Base-by-base conservation (phyloP, 805 yeast species). In the Candida corydali region DNA sequence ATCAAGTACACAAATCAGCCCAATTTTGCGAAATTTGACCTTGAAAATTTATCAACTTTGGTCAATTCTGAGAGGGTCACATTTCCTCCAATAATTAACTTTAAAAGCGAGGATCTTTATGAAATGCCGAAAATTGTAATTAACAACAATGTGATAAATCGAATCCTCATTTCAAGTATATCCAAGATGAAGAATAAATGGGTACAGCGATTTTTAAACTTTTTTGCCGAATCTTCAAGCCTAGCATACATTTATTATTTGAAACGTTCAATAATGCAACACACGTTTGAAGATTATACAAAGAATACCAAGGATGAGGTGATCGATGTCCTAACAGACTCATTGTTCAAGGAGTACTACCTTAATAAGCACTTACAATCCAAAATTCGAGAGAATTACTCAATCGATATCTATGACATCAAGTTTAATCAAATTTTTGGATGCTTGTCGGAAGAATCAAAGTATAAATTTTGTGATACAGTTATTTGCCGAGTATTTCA, bases 391-490 rank as follows among this genome's bases (percentile, higher is more conserved):
- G n/a, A n/a, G n/a, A n/a, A n/a, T n/a, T n/a, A n/a, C n/a, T n/a
- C n/a, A n/a, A n/a, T n/a, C n/a, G n/a, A n/a, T n/a, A n/a, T n/a
- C n/a, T n/a, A n/a, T n/a, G n/a, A n/a, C n/a, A n/a, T n/a, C n/a
- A n/a, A 36, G 16, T 36, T 36, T 19, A 10, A 36, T 29, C 39
- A 36, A 23, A n/a, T 36, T 3, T 36, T 36, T 36, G 39, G 32
- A 3, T 36, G 39, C 17, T 3, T 32, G n/a, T 36, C 39, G 3
- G 36, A 29, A 33, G 17, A 14, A 18, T 17, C 37, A 23, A 32
- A 36, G 32, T 19, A n/a, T 5, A 17, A 15, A 17, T 36, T 28
- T 12, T 29, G 34, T n/a, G 17, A 17, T 5, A 17, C 15, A 5
- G 8, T 36, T 29, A 17, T 32, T n/a, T 19, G 32, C 5, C 25